Base-by-base conservation (phyloP, 495 filamentous ascomycete genomes). In the Penicillium parvum region DNA sequence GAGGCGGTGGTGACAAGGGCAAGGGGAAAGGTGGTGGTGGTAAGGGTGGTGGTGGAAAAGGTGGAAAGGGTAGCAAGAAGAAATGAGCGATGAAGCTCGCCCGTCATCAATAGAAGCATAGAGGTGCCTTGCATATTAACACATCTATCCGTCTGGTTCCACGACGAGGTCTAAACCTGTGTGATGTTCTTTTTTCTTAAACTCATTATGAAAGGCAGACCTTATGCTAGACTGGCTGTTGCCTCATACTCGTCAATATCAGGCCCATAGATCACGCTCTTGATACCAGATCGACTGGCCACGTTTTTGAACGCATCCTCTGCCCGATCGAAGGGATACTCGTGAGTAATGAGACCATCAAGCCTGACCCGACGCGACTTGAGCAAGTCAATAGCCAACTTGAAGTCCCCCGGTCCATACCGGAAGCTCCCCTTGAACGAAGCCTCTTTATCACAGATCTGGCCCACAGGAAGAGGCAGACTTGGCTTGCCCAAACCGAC, bases 21-120 rank as follows among this genome's bases (percentile, higher is more conserved):
- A 72, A 66, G 28, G 71, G 66, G 25, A 71, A 69, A 40, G 69
- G 68, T 17, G 64, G 56, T 14, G 60, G 58, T 50, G 4, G 4
- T 7, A 30, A 16, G 4, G 66, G 61, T 40, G 67, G 64, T 45
- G 66, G 59, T 28, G 58, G 51, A 4, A 70, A 49, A 56, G 71
- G 42, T 52, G 72, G 53, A 52, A 78, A 64, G 52, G 70, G 67
- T 42, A 64, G 73, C 15, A 72, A 75, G 58, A 67, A 65, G 47
- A 64, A 63, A 52, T 66, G 50, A 43, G 23, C 11, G 12, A n/a
- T n/a, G n/a, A n/a, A n/a, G 8, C 17, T 22, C 7, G 25, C 41
- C 16, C 41, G 21, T 15, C 23, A 38, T 37, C 9, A 32, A 27
- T 17, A 49, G 26, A 34, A 41, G 27, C 23, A 43, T 42, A 52